Percentiles rank a stretch among this genome's conserved stretches.
These are phyloP conservation scores for Urostyla sp. DNA, from an alignment of 73 alveolate genomes.

Conservation along the genomic window DNA sequence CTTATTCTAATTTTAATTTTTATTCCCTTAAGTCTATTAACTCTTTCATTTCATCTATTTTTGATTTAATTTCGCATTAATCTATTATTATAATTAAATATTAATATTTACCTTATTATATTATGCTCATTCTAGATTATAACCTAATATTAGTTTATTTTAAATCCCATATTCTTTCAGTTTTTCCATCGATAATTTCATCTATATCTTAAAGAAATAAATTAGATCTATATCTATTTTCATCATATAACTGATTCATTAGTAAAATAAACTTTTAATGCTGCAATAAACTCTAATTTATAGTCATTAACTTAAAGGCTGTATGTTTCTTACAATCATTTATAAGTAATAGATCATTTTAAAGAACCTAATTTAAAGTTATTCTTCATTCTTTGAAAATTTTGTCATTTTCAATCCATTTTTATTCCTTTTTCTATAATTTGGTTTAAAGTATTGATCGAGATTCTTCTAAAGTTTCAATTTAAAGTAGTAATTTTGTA, in stretches of 20 bases:
- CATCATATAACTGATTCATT: conserved; percentile 16
- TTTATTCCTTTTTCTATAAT: conserved; percentile 50
- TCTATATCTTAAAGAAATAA: conserved; percentile 6
- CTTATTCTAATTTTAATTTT: conserved; percentile 11
- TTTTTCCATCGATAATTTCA: neutral
- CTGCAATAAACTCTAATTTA: neutral
- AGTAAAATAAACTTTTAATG: conserved; percentile 1
- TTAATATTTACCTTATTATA: conserved; percentile 19
- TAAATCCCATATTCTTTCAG: conserved; percentile 48
- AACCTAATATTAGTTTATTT: conserved; percentile 1
- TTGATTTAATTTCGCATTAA: conserved; percentile 1
- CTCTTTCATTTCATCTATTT: conserved; percentile 41
- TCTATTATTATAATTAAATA: neutral
- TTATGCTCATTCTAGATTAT: conserved; percentile 25
- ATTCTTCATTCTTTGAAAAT: conserved; percentile 57
- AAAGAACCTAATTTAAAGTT: conserved; percentile 30
- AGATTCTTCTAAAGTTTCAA: conserved; percentile 58
- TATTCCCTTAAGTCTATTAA: conserved; percentile 5
- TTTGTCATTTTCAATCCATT: conserved; percentile 70
- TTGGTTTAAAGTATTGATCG: conserved; percentile 8
- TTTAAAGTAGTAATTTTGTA: conserved; percentile 54
- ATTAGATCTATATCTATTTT: conserved; percentile 31
- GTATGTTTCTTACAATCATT: conserved; percentile 9
- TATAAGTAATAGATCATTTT: conserved; percentile 25
- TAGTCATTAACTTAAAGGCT: neutral